These are phyloP conservation scores for Penicillium capsulatum DNA, from an alignment of 2,329 filamentous ascomycete genomes.

Conservation along the genomic window DNA sequence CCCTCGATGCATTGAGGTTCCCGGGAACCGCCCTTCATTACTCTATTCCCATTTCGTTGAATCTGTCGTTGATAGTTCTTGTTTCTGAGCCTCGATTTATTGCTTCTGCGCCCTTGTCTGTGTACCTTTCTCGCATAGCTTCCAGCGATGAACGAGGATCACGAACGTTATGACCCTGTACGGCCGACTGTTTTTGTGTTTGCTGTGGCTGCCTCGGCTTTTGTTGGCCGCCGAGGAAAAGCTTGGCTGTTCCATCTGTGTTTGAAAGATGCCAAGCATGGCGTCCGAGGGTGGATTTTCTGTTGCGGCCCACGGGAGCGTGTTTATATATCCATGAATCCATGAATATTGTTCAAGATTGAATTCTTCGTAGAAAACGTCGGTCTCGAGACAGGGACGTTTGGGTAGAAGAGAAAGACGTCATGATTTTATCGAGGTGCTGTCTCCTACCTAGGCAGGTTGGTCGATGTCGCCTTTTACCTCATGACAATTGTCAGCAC, in stretches of 20 bases:
- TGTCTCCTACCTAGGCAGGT: too few relatives aligned
- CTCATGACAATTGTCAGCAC: too few relatives aligned
- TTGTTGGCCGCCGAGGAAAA: constrained; percentile 5
- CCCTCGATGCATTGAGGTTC: constrained; percentile 12
- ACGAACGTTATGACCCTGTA: constrained; percentile 42
- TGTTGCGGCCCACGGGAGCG: constrained; percentile 8
- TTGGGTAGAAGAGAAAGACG: too few relatives aligned
- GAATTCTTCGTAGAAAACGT: too few relatives aligned
- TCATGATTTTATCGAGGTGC: too few relatives aligned
- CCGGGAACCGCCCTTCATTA: constrained; percentile 21
- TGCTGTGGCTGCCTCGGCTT: constrained; percentile 3
- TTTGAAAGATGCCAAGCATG: constrained; percentile 14
- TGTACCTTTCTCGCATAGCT: constrained; percentile 38
- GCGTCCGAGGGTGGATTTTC: constrained; percentile 14
- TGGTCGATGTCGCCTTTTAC: too few relatives aligned
- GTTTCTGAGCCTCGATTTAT: constrained; percentile 19
- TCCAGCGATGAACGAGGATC: constrained; percentile 40
- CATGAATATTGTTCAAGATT: not conserved
- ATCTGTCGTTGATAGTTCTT: constrained; percentile 29
- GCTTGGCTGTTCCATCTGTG: constrained; percentile 8
- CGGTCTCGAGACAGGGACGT: too few relatives aligned
- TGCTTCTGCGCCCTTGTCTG: constrained; percentile 19
- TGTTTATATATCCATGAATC: constrained; percentile 21
- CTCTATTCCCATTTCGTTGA: constrained; percentile 19
- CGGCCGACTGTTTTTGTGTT: constrained; percentile 28